Conservation (phyloP, 2,329 filamentous ascomycete genomes). For the Alternaria solani region DNA sequence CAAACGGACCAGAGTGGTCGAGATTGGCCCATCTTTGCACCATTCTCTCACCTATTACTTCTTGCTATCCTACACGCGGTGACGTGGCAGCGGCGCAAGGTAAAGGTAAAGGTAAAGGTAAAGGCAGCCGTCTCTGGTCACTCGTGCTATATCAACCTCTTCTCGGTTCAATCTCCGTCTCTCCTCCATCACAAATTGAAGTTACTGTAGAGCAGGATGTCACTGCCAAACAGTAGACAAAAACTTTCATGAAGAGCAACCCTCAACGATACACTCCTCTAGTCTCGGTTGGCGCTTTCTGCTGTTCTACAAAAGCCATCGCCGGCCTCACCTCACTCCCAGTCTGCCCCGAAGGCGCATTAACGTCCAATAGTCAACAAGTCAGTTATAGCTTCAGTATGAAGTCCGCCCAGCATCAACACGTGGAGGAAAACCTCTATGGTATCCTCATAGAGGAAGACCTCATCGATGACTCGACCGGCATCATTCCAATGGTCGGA, state of each 20-base stretch:
- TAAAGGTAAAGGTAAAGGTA: slow-evolving; percentile 2
- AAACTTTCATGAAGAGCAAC: not conserved
- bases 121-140: not conserved
- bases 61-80: not conserved
- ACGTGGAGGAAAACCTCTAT: not conserved
- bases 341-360: no score
- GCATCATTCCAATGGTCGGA: not conserved
- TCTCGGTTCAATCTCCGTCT: not conserved
- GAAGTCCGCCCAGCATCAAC: not conserved
- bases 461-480: slow-evolving; percentile 2
- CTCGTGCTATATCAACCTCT: not conserved
- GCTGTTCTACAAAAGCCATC: no score
- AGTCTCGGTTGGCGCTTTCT: not conserved
- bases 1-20: not conserved
- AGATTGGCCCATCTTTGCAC: not conserved
- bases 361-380: no score
- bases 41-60: not conserved
- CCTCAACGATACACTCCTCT: not conserved
- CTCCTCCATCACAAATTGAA: not conserved
- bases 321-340: no score
- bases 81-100: not conserved
- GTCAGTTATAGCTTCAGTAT: no score
- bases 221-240: accelerated
- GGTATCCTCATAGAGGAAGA: not conserved
- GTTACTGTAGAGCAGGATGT: accelerated